These are phyloP conservation scores for Sporisorium exsertum DNA, from an alignment of 1,284 basidiomycete genomes.

Conservation along the genomic window DNA sequence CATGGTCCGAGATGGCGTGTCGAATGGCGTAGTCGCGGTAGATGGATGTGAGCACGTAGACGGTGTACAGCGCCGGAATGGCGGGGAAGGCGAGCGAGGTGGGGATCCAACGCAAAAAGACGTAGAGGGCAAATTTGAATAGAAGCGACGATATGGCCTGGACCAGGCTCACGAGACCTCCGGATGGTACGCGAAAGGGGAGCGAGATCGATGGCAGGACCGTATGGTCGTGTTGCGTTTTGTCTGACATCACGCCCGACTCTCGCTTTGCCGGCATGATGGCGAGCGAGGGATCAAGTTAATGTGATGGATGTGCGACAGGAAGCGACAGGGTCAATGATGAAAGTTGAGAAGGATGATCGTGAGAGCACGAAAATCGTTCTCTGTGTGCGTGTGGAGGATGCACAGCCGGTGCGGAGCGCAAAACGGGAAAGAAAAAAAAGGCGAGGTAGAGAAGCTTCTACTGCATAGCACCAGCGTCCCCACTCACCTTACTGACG, in stretches of 20 bases:
- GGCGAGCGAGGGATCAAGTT: not conserved
- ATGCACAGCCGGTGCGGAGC: slow-evolving; percentile 8
- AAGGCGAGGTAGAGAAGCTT: too few species aligned
- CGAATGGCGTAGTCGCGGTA: slow-evolving; percentile 47
- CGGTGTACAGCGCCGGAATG: slow-evolving; percentile 52
- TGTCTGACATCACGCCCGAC: slow-evolving; percentile 43
- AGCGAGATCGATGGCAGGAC: slow-evolving; percentile 12
- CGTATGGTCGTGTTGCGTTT: slow-evolving; percentile 3
- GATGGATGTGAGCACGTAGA: slow-evolving; percentile 49
- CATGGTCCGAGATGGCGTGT: slow-evolving; percentile 28
- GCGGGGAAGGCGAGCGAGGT: slow-evolving; percentile 42
- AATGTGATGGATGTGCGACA: not conserved
- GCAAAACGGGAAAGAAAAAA: not conserved
- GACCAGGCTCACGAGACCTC: slow-evolving; percentile 39
- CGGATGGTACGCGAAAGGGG: slow-evolving; percentile 34
- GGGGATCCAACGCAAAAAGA: slow-evolving; percentile 65
- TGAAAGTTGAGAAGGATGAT: not conserved
- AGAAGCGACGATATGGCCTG: slow-evolving; percentile 53
- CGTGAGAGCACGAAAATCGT: not conserved
- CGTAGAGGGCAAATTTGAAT: slow-evolving; percentile 56
- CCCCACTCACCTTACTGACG: too few species aligned
- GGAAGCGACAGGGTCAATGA: not conserved
- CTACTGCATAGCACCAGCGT: too few species aligned
- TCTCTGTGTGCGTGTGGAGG: not conserved
- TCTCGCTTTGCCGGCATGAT: slow-evolving; percentile 37